Evolutionary conservation across 176 grass and related monocot genomes (phyloP).

Genomic region (Thalia dealbata): DNA sequence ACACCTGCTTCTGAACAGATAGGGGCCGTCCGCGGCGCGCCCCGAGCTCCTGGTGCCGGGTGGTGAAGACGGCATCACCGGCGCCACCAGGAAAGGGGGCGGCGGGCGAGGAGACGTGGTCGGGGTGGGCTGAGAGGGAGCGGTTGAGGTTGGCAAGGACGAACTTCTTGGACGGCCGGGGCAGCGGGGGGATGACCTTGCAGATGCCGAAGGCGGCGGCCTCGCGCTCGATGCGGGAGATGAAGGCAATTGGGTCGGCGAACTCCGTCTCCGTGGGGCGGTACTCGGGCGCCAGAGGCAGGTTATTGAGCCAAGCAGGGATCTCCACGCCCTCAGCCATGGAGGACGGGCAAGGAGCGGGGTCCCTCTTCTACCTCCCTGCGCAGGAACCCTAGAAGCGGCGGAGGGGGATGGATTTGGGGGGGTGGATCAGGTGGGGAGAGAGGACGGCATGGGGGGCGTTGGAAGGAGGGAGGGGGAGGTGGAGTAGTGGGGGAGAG

Average conservation of each 20-base stretch:
- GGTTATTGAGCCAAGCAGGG: constrained; percentile 52
- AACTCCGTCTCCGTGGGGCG: constrained; percentile 96
- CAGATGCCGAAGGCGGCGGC: constrained; percentile 90
- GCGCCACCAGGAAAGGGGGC: not conserved
- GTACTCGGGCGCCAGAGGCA: constrained; percentile 89
- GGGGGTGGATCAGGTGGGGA: not conserved
- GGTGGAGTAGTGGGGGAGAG: no score
- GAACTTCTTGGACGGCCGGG: constrained; percentile 64
- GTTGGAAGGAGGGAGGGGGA: no score
- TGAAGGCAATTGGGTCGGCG: constrained; percentile 92
- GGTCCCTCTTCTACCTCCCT: not conserved
- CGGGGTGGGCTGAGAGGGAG: constrained; percentile 36
- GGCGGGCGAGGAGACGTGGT: not conserved
- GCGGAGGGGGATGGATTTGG: not conserved
- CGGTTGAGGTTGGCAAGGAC: constrained; percentile 73
- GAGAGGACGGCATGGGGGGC: not conserved
- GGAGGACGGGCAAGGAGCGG: not conserved
- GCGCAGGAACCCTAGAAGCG: not conserved
- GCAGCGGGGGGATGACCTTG: constrained; percentile 86
- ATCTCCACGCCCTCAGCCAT: constrained; percentile 10
- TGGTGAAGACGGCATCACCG: constrained; percentile 11
- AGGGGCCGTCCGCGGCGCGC: constrained; percentile 16
- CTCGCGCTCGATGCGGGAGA: constrained; percentile 73
- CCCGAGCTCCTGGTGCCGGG: constrained; percentile 19
- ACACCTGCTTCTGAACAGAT: constrained; percentile 70